Evolutionary conservation across 805 yeast species (phyloP), one percentile per base, ranked within the genome.

Genomic region (Ogataea siamensis): DNA sequence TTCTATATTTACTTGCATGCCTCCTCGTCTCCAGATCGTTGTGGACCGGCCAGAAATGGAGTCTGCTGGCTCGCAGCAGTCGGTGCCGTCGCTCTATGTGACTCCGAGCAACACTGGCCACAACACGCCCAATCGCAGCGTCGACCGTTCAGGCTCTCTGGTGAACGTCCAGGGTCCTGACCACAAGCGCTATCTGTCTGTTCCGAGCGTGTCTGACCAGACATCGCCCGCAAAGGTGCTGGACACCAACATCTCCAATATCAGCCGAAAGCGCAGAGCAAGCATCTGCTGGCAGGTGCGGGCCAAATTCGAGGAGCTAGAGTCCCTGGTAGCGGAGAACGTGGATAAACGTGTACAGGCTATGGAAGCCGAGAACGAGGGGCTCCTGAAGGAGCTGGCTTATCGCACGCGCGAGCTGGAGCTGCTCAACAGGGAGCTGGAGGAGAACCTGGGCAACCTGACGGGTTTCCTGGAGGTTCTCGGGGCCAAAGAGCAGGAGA

Each of bases 391-490:
- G 2, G 50, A 57, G 7, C 38, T 70, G 5, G 47, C 49, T 13
- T 34, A 29, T 9, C 45, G 47, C 13, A 53, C 58, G 23, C 46
- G 57, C 4, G 55, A 65, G 13, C 33, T 68, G 17, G 50, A 45
- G 11, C 34, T 38, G 3, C 42, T 68, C 15, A 57, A 54, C 22
- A 37, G 35, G 6, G 60, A 60, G 22, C 54, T 68, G 29, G 42
- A 53, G 7, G 42, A 40, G 2, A 51, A 53, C 18, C 45, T 63
- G 31, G 35, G 46, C 6, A 45, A 52, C 7, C 49, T 70, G 8
- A 58, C 62, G 20, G 40, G 42, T 2, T 53, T 57, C 25, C 36
- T 69, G 18, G 46, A 47, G 11, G 47, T 41, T 1, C 41, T 70
- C 22, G 61, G 61, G 27, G 29, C 46, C 11, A 62, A 63, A 32